phyloP scores from a whole-genome alignment of 2,329 filamentous ascomycete species.

The Ophiocordyceps camponoti-leonardi region DNA sequence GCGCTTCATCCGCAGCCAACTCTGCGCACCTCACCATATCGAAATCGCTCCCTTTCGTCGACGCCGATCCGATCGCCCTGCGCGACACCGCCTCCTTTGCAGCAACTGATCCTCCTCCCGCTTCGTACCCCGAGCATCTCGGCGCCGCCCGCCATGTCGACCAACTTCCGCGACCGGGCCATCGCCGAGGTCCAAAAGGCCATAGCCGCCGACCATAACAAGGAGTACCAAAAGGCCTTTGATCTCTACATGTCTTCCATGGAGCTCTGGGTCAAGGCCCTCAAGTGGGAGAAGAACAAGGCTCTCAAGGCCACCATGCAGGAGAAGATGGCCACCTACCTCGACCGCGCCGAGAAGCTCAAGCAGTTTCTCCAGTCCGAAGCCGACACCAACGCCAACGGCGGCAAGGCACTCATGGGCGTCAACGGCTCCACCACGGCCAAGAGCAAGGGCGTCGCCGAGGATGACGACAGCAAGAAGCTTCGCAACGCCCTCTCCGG shows the following conservation, averaged over 20 bases:
- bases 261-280: constrained; percentile 94
- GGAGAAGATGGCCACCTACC: constrained; percentile 87
- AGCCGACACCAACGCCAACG: constrained; percentile 49
- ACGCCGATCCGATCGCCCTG: not conserved
- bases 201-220: constrained; percentile 87
- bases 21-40: not conserved
- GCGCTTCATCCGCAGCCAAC: not conserved
- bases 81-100: too few relatives aligned
- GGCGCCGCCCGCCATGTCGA: constrained; percentile 51
- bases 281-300: constrained; percentile 99
- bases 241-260: constrained; percentile 90
- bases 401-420: constrained; percentile 45
- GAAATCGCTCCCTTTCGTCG: not conserved
- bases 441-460: constrained; percentile 44
- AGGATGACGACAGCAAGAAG: constrained; percentile 91
- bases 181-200: constrained; percentile 96
- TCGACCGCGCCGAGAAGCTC: constrained; percentile 96
- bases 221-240: constrained; percentile 94
- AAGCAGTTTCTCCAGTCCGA: constrained; percentile 78
- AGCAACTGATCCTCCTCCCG: not conserved
- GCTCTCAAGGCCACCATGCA: constrained; percentile 96
- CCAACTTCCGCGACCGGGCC: constrained; percentile 90
- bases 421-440: constrained; percentile 51
- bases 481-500: constrained; percentile 77
- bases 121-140: not conserved